Conservation (phyloP, 345 rosid genomes). For the Salix exigua region DNA sequence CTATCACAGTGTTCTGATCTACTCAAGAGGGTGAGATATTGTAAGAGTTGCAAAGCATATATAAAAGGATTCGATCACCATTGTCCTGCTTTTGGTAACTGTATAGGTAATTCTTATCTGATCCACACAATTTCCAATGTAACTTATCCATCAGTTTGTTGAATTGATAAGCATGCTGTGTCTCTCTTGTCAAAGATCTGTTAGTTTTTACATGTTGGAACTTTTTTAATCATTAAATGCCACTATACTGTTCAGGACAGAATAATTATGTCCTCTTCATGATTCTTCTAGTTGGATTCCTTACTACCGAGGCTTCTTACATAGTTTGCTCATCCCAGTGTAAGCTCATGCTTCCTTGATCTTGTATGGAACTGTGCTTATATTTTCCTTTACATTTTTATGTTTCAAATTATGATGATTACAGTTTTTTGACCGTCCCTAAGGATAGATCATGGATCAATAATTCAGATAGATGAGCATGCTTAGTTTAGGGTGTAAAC, state of each 20-base stretch:
- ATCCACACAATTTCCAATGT: background rate
- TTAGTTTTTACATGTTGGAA: background rate
- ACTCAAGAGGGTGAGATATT: constrained; percentile 44
- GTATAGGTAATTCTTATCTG: constrained; percentile 42
- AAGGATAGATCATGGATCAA: background rate
- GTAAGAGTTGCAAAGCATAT: constrained; percentile 47
- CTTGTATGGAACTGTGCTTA: background rate
- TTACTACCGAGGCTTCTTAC: constrained; percentile 47
- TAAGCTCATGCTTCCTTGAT: constrained; percentile 29
- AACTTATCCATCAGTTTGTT: background rate
- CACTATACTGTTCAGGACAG: constrained; percentile 39
- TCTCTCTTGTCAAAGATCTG: background rate
- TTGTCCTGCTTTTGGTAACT: constrained; percentile 74
- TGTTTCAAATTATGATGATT: background rate
- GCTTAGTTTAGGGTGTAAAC: background rate
- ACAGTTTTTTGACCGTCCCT: background rate
- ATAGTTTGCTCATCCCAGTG: constrained; percentile 36
- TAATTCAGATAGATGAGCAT: background rate
- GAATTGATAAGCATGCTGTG: background rate
- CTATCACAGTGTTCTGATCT: constrained; percentile 25
- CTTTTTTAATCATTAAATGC: background rate
- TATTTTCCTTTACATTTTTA: background rate
- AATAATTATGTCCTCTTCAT: constrained; percentile 50
- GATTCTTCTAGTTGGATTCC: constrained; percentile 55
- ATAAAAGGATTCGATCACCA: constrained; percentile 62